A percentile compares a stretch with the other conserved stretches of the same genome.
phyloP scores from a whole-genome alignment of 495 filamentous ascomycete genomes.

The Bacidia gigantensis region DNA sequence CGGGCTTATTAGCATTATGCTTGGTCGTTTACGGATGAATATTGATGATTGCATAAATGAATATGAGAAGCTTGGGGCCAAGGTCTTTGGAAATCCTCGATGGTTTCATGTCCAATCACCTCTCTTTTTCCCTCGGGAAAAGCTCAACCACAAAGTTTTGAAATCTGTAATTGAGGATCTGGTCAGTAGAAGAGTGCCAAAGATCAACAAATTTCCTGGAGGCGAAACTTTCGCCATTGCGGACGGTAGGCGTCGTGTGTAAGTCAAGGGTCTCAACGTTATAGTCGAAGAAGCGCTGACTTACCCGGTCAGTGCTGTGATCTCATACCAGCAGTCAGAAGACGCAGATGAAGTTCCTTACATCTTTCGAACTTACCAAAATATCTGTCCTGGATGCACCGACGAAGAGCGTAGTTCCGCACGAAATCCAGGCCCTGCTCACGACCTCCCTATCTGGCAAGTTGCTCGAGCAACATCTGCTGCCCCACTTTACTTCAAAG shows the following conservation, averaged over 20 bases:
- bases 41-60: conserved; percentile 22
- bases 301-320: neutral
- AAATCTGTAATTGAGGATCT: conserved; percentile 5
- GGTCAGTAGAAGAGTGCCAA: neutral
- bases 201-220: neutral
- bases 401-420: conserved; percentile 5
- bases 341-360: neutral
- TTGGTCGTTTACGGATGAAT: conserved; percentile 23
- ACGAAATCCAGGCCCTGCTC: conserved; percentile 17
- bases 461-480: conserved; percentile 38
- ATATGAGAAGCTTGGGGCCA: conserved; percentile 21
- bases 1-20: conserved; percentile 15
- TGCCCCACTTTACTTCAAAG: conserved; percentile 37
- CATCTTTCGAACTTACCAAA: conserved; percentile 10
- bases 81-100: conserved; percentile 23
- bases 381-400: neutral
- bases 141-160: conserved; percentile 2
- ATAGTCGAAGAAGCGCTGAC: neutral
- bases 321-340: conserved; percentile 8
- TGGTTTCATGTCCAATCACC: conserved; percentile 11
- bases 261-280: neutral
- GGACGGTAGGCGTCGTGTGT: conserved; percentile 10
- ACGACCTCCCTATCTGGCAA: conserved; percentile 31
- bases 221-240: neutral
- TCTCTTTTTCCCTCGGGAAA: conserved; percentile 5